These are phyloP conservation scores for Colletotrichum eleusines DNA, from an alignment of 2,329 filamentous ascomycete species.

Conservation along the genomic window DNA sequence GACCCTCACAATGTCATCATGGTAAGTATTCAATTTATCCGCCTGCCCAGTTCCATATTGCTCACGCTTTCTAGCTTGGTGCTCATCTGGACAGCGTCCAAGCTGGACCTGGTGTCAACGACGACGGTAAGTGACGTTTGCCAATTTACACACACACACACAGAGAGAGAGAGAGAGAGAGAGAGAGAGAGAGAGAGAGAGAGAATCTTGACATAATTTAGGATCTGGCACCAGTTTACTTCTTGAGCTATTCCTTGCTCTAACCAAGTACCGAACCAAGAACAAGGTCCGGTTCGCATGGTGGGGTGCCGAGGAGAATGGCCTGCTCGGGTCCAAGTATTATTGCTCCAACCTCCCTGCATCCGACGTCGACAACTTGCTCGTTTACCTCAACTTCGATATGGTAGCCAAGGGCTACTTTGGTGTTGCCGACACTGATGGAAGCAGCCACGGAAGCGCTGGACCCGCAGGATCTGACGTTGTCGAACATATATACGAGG, in stretches of 20 bases:
- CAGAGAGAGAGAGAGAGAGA: too few relatives aligned
- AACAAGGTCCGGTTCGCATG: constrained; percentile 57
- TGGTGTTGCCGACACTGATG: constrained; percentile 53
- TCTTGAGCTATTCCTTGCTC: constrained; percentile 56
- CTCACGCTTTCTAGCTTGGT: constrained; percentile 47
- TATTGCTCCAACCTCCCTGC: constrained; percentile 53
- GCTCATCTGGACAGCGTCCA: constrained; percentile 60
- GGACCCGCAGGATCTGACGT: constrained; percentile 51
- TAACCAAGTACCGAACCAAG: constrained; percentile 52
- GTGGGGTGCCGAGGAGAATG: constrained; percentile 62
- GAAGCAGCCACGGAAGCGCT: constrained; percentile 53
- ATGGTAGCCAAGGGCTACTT: constrained; percentile 55
- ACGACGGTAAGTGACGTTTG: constrained; percentile 50
- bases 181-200: too few relatives aligned
- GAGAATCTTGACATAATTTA: background rate
- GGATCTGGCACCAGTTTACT: constrained; percentile 56
- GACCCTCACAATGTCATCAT: constrained; percentile 58
- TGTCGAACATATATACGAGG: constrained; percentile 50
- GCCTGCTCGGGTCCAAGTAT: constrained; percentile 51
- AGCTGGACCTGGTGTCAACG: constrained; percentile 60
- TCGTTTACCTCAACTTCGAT: constrained; percentile 57
- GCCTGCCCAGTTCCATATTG: background rate
- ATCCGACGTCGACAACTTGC: constrained; percentile 52
- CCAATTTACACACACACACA: too few relatives aligned
- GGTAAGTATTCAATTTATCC: constrained; percentile 3